These are phyloP conservation scores for Globisporangium splendens DNA, from an alignment of 352 stramenopile species.

Conservation along the genomic window DNA sequence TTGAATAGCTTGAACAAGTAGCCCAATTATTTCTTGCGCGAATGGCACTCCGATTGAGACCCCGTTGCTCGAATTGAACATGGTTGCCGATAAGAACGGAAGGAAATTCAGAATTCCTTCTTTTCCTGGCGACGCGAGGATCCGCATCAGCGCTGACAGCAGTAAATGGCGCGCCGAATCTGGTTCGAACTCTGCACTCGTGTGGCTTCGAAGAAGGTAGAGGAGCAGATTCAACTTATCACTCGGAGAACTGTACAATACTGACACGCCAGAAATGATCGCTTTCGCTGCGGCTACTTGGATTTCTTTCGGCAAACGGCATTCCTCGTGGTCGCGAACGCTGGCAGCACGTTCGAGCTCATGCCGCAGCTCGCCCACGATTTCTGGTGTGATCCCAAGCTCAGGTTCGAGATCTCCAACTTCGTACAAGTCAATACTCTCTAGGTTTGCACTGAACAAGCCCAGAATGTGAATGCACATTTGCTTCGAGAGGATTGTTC, in stretches of 20 bases:
- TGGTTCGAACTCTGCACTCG: constrained; percentile 20
- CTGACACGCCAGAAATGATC: constrained; percentile 55
- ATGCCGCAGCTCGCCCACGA: constrained; percentile 33
- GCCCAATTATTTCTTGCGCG: constrained; percentile 35
- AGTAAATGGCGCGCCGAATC: constrained; percentile 50
- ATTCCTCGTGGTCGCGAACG: constrained; percentile 20
- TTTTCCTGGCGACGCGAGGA: constrained; percentile 49
- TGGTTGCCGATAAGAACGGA: constrained; percentile 23
- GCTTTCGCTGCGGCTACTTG: constrained; percentile 56
- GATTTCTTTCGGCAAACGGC: constrained; percentile 19
- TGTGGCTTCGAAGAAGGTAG: constrained; percentile 47
- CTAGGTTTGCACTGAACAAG: constrained; percentile 65
- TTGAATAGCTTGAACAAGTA: constrained; percentile 38
- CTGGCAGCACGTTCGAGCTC: constrained; percentile 50
- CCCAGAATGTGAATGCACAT: constrained; percentile 39
- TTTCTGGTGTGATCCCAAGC: constrained; percentile 26
- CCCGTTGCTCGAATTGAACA: constrained; percentile 3
- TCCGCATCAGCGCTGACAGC: constrained; percentile 46
- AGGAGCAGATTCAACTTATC: constrained; percentile 73
- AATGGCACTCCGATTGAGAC: background rate
- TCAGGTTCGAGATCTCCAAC: constrained; percentile 33
- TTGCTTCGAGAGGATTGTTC: background rate
- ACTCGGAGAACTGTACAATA: constrained; percentile 57
- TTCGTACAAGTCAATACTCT: constrained; percentile 58
- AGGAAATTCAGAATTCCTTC: constrained; percentile 74